Conservation (phyloP, 306 rosid species). For the Astragalus glycyphyllos region DNA sequence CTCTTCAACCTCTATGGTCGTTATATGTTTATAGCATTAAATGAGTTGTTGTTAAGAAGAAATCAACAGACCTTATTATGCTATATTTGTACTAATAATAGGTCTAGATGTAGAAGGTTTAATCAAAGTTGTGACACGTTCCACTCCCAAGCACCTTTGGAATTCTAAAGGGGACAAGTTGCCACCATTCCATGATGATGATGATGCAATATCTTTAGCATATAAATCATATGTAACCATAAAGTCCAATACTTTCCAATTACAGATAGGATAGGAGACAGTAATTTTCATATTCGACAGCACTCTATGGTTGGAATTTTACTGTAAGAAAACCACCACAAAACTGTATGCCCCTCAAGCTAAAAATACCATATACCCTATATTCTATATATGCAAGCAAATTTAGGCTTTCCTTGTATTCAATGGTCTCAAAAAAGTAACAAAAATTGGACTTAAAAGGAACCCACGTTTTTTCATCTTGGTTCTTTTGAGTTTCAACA, state of each 20-base stretch:
- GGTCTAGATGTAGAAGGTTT: constrained; percentile 4
- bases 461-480: constrained; percentile 43
- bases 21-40: no score
- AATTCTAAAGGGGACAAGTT: constrained; percentile 19
- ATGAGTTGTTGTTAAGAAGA: no score
- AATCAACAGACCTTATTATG: no score
- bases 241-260: constrained; percentile 12
- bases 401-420: constrained; percentile 44
- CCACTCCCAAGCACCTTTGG: not conserved
- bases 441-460: constrained; percentile 43
- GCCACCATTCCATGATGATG: not conserved
- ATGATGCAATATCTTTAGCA: constrained; percentile 2
- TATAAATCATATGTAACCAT: not conserved
- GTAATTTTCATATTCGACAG: constrained; percentile 21
- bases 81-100: constrained; percentile 6
- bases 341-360: constrained; percentile 35
- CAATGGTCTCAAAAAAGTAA: constrained; percentile 33
- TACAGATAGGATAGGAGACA: constrained; percentile 26
- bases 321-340: constrained; percentile 40
- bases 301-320: constrained; percentile 43
- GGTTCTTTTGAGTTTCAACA: constrained; percentile 47
- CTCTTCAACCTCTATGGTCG: no score
- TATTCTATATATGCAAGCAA: constrained; percentile 24
- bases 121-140: not conserved
- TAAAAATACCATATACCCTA: constrained; percentile 42